Base-by-base conservation (phyloP, 2,329 filamentous ascomycete genomes). In the Onygenales sp. region DNA sequence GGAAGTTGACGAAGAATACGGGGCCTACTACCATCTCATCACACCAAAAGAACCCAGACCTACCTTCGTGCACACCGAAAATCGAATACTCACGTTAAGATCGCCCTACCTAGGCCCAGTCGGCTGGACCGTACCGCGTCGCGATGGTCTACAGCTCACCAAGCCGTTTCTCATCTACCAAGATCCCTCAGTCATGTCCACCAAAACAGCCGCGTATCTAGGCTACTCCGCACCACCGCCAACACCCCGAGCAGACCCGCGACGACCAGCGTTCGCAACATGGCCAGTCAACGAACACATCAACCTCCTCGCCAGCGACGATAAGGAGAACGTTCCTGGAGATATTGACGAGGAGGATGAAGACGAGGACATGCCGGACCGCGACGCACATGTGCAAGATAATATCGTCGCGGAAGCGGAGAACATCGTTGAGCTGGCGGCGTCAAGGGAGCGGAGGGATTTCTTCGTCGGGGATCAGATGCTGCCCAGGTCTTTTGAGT, bases 91-190 rank as follows among this genome's bases (percentile, higher is more conserved):
- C n/a, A 46, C 42, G 37, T 45, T 52, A 13, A 45, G 46, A 32
- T 51, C 54, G 33, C 55, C 55, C 11, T 57, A 53, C 47, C 14
- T 57, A n/a, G 57, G 55, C 2, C 57, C 57, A 4, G 49, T 58
- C 4, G 55, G 53, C n/a, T 58, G 57, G 57, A 57, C 57, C 31
- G 45, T 56, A 32, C 56, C 56, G 11, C 39, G 47, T 13, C 53
- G 50, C 37, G 49, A 36, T n/a, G 33, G 39, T 21, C 17, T n/a
- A 44, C 37, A 51, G 40, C 40, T 21, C 31, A 55, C 56, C 8
- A 37, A 43, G 32, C 55, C 57, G 14, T 58, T 58, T 42, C 49
- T 58, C 40, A 58, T 58, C 14, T 58, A 57, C 31, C 55, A 58
- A 32, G 57, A 58, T 43, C 57, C 55, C 53, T 55, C 39, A 31